These are phyloP conservation scores for Candida tallmaniae DNA, from an alignment of 805 yeast genomes.

Conservation along the genomic window DNA sequence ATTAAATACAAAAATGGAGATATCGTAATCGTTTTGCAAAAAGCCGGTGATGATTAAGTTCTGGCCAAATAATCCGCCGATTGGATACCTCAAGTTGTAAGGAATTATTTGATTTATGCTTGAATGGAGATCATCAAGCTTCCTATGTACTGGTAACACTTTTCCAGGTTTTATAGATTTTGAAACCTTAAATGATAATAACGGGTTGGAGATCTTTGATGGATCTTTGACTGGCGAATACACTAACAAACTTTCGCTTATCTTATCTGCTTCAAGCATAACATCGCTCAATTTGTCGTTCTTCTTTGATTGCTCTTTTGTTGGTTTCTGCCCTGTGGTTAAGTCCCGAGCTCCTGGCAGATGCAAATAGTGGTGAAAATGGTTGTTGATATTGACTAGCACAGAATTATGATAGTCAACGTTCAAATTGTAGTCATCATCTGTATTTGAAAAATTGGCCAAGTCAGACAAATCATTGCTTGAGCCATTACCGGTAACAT, in stretches of 20 bases:
- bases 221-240: conserved; percentile 26
- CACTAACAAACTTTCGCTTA: conserved; percentile 23
- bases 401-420: conserved; percentile 31
- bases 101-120: conserved; percentile 32
- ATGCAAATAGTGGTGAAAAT: conserved; percentile 15
- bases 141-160: conserved; percentile 27
- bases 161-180: conserved; percentile 28
- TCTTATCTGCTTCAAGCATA: not conserved
- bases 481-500: conserved; percentile 5
- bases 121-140: conserved; percentile 8
- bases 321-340: not conserved
- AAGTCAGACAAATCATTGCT: conserved; percentile 8
- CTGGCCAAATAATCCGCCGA: conserved; percentile 63
- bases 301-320: not conserved
- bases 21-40: conserved; percentile 42
- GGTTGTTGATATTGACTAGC: conserved; percentile 28
- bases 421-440: conserved; percentile 17
- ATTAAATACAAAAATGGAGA: conserved; percentile 48
- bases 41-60: conserved; percentile 61
- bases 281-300: not conserved
- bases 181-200: conserved; percentile 32
- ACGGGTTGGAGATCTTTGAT: conserved; percentile 20
- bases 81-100: conserved; percentile 47
- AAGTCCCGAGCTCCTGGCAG: not conserved
- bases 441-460: conserved; percentile 11